Base-by-base conservation (phyloP, 2,329 filamentous ascomycete genomes). In the Didymella exigua region DNA sequence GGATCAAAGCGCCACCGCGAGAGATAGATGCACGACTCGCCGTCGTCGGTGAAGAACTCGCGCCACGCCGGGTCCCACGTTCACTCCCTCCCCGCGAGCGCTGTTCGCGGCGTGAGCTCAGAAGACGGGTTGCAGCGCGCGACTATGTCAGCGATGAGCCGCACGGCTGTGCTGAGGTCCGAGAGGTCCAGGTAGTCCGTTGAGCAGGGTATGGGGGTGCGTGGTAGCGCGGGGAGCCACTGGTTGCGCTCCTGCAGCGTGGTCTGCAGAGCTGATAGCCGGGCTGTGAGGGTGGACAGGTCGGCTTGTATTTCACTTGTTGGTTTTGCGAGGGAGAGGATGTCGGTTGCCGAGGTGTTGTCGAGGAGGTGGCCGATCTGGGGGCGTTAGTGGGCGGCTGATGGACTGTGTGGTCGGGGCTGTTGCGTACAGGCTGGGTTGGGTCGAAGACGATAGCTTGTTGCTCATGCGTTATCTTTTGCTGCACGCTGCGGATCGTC, bases 361-460 rank as follows among this genome's bases (percentile, higher is more conserved):
- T 55, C 52, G 16, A 55, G 46, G 1, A 55, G 34, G 21, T 55
- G 52, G 41, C 46, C 52, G n/a, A 55, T 55, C 52, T 55, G 29
- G 5, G 1, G 5, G 5, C 6, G 5, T 50, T 24, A 43, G 47
- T 5, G 16, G 16, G 3, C 9, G 19, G 19, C n/a, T 24, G 5
- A 3, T 13, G n/a, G 7, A 8, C 5, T 4, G 5, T 1, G 4
- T 19, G 5, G 5, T 21, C 2, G 7, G 18, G 9, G 4, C 3
- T 33, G 5, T 3, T 13, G 13, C 40, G n/a, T 46, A 42, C 46
- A 4, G 51, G 51, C 18, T 54, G 51, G 9, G 45, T 40, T 18
- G 40, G 33, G 13, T 54, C 51, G 4, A 54, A 48, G 5, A 41
- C 6, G 16, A 48, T 9, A 5, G 49, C 34, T 19, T 36, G 27